Conservation (phyloP, 2,329 filamentous ascomycete genomes). For the Cercospora zeina region DNA sequence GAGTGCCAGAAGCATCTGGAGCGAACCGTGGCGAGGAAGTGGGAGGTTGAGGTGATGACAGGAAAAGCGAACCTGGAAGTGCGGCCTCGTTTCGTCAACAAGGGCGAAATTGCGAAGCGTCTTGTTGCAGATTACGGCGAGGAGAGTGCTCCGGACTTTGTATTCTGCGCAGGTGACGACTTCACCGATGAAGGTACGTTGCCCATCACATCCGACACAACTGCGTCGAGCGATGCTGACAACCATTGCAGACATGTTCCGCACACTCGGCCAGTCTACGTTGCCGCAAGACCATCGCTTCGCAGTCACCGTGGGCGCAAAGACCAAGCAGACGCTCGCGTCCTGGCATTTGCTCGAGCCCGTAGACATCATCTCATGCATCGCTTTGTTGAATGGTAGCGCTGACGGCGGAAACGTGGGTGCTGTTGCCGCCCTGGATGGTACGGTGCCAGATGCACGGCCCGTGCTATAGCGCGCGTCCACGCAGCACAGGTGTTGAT, state of each 20-base stretch:
- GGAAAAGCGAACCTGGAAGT: slow-evolving; percentile 98
- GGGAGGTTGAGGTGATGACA: slow-evolving; percentile 93
- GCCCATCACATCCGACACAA: not conserved
- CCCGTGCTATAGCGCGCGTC: slow-evolving; percentile 2
- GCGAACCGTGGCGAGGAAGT: slow-evolving; percentile 70
- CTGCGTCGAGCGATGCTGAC: slow-evolving; percentile 32
- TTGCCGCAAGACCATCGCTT: slow-evolving; percentile 70
- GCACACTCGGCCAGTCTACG: slow-evolving; percentile 64
- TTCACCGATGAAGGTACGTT: slow-evolving; percentile 89
- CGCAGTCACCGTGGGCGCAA: slow-evolving; percentile 87
- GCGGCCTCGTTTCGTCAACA: slow-evolving; percentile 95
- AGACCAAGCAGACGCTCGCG: slow-evolving; percentile 86
- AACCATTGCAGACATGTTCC: slow-evolving; percentile 69
- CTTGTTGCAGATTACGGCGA: slow-evolving; percentile 72
- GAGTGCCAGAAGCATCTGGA: slow-evolving; percentile 83
- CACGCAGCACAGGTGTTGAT: not conserved
- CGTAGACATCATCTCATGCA: slow-evolving; percentile 69
- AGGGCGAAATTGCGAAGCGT: slow-evolving; percentile 88
- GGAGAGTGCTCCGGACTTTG: slow-evolving; percentile 71
- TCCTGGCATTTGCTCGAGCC: slow-evolving; percentile 89
- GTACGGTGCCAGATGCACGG: slow-evolving; percentile 30
- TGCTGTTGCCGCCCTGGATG: slow-evolving; percentile 37
- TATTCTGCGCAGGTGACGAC: slow-evolving; percentile 90
- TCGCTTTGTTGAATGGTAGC: slow-evolving; percentile 40
- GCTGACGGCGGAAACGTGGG: slow-evolving; percentile 37